Evolutionary conservation across 2,329 filamentous ascomycete species (phyloP), one percentile per base, ranked within the genome.

Genomic region (Trichoderma polysporum): DNA sequence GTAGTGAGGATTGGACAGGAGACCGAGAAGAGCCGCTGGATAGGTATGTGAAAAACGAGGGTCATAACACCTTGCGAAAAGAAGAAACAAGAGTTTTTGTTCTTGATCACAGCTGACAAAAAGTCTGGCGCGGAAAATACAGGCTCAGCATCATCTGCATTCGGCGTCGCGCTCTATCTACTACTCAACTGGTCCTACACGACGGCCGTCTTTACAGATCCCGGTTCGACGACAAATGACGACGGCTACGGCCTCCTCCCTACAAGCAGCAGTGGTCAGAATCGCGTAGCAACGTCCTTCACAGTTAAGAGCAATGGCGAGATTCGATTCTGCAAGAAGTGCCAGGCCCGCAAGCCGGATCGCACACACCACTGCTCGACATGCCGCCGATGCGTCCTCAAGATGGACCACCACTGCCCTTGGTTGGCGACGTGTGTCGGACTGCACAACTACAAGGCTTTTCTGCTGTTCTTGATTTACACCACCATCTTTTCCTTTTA

Each of bases 351-450:
- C 70, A 99, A 99, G 82, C 95, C 95, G 49, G 95, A 99, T 80
- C 92, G 95, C 69, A 89, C 94, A 35, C 95, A 99, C 79, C 95
- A 99, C 82, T 99, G 95, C 84, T 97, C 93, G 12, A 96, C 93
- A 4, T 99, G 95, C 80, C 88, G 90, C 72, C 90, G 91, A 74
- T 99, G 95, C 78, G 94, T 99, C 29, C 84, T 99, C 78, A 99
- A 99, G 84, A 99, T 99, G 95, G 95, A 99, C 77, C 95, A 99
- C 78, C 95, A 99, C 81, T 99, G 95, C 77, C 95, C 95, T 17
- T 99, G 95, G 95, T 85, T 99, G 58, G 94, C 95, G 31, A 97
- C 93, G 4, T 99, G 95, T 78, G 91, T 99, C 68, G 95, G 95
- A 22, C 83, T 99, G 70, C 88, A 88, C 75, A 99, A 99, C 80